Base-by-base conservation (phyloP, 2,329 filamentous ascomycete genomes). In the Malbranchea zuffiana region DNA sequence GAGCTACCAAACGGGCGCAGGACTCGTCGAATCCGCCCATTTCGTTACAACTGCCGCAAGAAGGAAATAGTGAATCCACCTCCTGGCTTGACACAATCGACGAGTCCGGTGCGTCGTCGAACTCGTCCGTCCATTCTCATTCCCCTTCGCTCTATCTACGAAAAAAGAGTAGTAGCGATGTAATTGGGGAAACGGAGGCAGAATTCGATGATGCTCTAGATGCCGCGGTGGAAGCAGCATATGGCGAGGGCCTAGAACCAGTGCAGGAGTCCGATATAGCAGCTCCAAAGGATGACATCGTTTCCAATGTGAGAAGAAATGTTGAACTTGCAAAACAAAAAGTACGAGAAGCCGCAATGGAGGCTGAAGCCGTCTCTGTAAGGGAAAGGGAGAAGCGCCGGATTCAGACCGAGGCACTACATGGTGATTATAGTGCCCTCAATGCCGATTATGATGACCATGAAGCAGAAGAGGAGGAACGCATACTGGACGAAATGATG, bases 71-170 rank as follows among this genome's bases (percentile, higher is more conserved):
- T 43, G 83, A 86, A 54, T 84, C 82, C 3, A 85, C 82, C 35
- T 93, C 86, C 1, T 94, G 87, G 87, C 62, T 94, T n/a, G 84
- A 94, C 53, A 88, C 85, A 1, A 90, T 92, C 39, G 83, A 93
- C 54, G 87, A 94, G 50, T 94, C 86, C 15, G 83, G 80, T 23
- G 80, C 75, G 12, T 94, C 87, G 1, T 78, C 77, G 3, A 70
- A 74, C 2, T 84, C 83, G 1, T 94, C 87, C 0, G 70, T 85
- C 1, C 83, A 86, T 55, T 93, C 87, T 0, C 71, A 82, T 32
- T 77, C 80, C 3, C 87, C 82, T 1, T 83, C 80, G 1, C 62
- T 79, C 41, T 72, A 76, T 28, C 61, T 82, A 32, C 71, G 75
- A 43, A 71, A 80, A 45, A 83, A 80, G 51, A 79, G 82, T 46